Percentiles rank a stretch among this genome's conserved stretches.
Evolutionary conservation across 306 rosid species (phyloP).

Genomic region (Trifolium subterraneum): DNA sequence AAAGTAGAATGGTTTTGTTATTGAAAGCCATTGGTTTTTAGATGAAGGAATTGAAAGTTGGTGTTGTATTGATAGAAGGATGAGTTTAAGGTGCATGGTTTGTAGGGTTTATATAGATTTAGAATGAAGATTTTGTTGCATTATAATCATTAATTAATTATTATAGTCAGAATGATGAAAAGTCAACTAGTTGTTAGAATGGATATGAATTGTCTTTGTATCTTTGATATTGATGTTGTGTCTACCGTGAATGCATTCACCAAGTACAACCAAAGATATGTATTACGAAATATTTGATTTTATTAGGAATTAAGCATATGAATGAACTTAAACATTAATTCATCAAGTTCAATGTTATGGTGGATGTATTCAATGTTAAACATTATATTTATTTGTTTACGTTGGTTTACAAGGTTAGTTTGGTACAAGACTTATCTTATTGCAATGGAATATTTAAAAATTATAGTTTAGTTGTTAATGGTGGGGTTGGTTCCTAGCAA

Average conservation of each 20-base stretch:
- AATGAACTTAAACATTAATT: conserved; percentile 14
- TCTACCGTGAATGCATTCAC: conserved; percentile 28
- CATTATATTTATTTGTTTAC: conserved; percentile 1
- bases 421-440: conserved; percentile 11
- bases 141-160: background rate
- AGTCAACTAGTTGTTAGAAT: conserved; percentile 30
- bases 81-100: conserved; percentile 30
- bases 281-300: conserved; percentile 4
- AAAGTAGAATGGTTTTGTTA: conserved; percentile 4
- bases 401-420: background rate
- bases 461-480: background rate
- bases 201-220: background rate
- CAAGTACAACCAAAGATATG: background rate
- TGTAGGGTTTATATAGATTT: conserved; percentile 39
- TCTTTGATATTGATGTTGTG: conserved; percentile 26
- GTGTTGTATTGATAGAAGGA: background rate
- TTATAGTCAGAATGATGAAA: conserved; percentile 7
- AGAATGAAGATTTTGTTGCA: conserved; percentile 9
- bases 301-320: background rate
- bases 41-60: background rate
- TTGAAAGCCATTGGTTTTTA: conserved; percentile 46
- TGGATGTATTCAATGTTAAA: too few relatives aligned
- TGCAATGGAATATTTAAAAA: background rate
- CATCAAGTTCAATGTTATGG: background rate
- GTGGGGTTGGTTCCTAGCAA: conserved; percentile 18